Base-by-base conservation (phyloP, 495 filamentous ascomycete species). In the Bacidia gigantensis region DNA sequence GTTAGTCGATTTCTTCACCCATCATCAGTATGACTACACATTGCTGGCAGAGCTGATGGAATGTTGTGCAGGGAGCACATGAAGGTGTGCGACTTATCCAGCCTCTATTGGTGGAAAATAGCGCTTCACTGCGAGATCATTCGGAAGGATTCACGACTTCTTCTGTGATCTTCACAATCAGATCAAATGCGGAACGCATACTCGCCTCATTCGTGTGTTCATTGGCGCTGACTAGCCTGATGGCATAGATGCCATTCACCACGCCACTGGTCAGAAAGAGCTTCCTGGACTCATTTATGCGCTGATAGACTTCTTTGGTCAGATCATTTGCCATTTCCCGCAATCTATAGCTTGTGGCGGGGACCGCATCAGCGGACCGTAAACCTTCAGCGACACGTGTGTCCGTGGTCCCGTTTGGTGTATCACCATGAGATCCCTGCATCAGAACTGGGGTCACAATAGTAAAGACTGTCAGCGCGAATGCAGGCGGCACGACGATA, bases 221-320 rank as follows among this genome's bases (percentile, higher is more conserved):
- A 49, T 82, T 86, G 18, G 79, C 80, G 50, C 82, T 84, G 10
- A 94, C 80, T 23, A 97, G 77, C 0, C 92, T 74, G 52, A 98
- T 94, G 1, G 80, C 79, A 68, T 88, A 88, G 2, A 80, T 65
- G 2, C 82, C 86, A n/a, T 78, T 79, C 22, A 94, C 71, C 14
- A 87, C 74, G 0, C 78, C 84, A 52, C 82, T 82, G 1, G 92
- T 95, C 20, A 96, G 70, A 67, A 87, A 96, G 40, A 95, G 82
- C 67, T 87, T 78, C 0, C 87, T 86, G 1, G 79, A 67, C 3
- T 72, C 70, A 63, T 95, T 89, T 25, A 95, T 76, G 21, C 68
- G 60, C 64, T 94, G 86, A 58, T 85, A 90, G 12, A 95, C 76
- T 54, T 76, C 72, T 66, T 85, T 85, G 1, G 89, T 95, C 18